Evolutionary conservation across 2,329 filamentous ascomycete genomes (phyloP).

Genomic region (Lomentospora prolificans): DNA sequence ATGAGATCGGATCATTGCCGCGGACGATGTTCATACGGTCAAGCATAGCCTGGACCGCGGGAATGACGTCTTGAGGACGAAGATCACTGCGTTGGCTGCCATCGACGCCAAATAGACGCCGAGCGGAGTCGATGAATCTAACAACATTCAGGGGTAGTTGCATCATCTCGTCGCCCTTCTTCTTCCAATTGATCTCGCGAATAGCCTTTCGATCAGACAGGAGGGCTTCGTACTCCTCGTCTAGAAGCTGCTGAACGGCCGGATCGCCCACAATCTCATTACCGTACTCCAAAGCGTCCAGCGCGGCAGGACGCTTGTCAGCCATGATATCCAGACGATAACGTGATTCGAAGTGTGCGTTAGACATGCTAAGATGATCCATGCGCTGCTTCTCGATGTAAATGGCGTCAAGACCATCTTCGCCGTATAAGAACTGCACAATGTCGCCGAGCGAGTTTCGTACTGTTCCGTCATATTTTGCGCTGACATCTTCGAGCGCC

Average conservation of each 20-base stretch:
- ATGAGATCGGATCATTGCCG: slow-evolving; percentile 70
- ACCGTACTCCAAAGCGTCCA: slow-evolving; percentile 60
- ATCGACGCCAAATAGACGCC: slow-evolving; percentile 83
- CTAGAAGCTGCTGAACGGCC: slow-evolving; percentile 76
- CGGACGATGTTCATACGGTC: slow-evolving; percentile 76
- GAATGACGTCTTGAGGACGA: slow-evolving; percentile 78
- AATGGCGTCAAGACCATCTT: slow-evolving; percentile 90
- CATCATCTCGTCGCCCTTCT: slow-evolving; percentile 75
- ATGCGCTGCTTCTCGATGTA: slow-evolving; percentile 89
- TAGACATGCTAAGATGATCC: slow-evolving; percentile 73
- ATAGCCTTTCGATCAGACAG: slow-evolving; percentile 64
- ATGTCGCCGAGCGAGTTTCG: slow-evolving; percentile 95
- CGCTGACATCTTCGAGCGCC: slow-evolving; percentile 93
- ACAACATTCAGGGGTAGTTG: slow-evolving; percentile 87
- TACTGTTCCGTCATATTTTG: slow-evolving; percentile 94
- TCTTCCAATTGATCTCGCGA: slow-evolving; percentile 53
- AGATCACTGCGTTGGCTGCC: slow-evolving; percentile 79
- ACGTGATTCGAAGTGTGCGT: slow-evolving; percentile 65
- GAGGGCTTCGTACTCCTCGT: slow-evolving; percentile 78
- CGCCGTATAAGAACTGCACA: slow-evolving; percentile 94
- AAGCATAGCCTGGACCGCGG: slow-evolving; percentile 64
- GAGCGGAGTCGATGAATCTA: slow-evolving; percentile 83
- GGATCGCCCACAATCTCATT: slow-evolving; percentile 79
- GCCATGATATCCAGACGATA: slow-evolving; percentile 86
- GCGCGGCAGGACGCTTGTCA: slow-evolving; percentile 39